Evolutionary conservation across 805 yeast genomes (phyloP).

Genomic region (Huiozyma sinensis): DNA sequence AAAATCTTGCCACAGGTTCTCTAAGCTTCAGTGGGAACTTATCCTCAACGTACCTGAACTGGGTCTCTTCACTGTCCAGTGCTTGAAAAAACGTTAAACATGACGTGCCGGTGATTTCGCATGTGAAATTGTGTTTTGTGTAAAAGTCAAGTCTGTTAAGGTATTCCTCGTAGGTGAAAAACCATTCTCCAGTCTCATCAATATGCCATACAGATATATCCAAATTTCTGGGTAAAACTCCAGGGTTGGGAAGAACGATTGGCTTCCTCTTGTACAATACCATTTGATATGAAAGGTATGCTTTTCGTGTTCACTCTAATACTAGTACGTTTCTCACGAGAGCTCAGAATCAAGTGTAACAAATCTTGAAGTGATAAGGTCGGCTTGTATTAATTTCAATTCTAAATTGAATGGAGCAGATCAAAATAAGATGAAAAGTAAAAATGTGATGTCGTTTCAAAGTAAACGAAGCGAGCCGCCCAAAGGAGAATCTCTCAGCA

Average conservation of each 20-base stretch:
- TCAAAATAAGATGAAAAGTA: too few species aligned
- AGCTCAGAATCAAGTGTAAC: too few species aligned
- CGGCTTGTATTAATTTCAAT: too few species aligned
- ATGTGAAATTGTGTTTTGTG: slow-evolving; percentile 68
- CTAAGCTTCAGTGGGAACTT: slow-evolving; percentile 85
- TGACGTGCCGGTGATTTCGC: slow-evolving; percentile 92
- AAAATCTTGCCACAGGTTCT: slow-evolving; percentile 79
- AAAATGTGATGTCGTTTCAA: too few species aligned
- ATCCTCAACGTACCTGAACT: slow-evolving; percentile 55
- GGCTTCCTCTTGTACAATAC: slow-evolving; percentile 69
- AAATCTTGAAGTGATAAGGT: too few species aligned
- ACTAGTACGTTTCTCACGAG: too few species aligned
- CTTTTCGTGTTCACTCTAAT: not conserved
- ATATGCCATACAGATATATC: slow-evolving; percentile 68
- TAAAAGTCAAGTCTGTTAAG: slow-evolving; percentile 63
- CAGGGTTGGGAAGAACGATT: slow-evolving; percentile 48
- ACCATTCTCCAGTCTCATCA: slow-evolving; percentile 85
- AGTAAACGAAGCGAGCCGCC: too few species aligned
- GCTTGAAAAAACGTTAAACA: slow-evolving; percentile 90
- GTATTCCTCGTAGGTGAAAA: slow-evolving; percentile 63
- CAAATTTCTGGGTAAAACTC: slow-evolving; percentile 43
- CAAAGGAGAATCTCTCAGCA: too few species aligned
- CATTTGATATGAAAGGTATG: slow-evolving; percentile 28
- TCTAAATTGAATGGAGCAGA: too few species aligned
- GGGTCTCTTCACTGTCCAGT: slow-evolving; percentile 57